Conservation (phyloP, 345 rosid genomes). For the Cardamine occulta region DNA sequence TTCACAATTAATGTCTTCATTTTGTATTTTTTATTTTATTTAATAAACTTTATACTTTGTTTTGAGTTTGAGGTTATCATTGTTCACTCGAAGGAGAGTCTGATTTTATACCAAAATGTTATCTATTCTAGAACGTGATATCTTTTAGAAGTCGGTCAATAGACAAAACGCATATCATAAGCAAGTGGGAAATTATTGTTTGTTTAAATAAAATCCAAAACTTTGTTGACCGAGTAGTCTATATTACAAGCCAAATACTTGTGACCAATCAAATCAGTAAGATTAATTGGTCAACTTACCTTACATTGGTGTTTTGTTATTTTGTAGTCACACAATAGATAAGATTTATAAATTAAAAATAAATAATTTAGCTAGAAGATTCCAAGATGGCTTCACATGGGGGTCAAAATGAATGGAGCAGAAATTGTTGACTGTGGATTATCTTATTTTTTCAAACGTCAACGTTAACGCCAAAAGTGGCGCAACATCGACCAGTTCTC, state of each 20-base stretch:
- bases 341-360: background rate
- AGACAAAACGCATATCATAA: conserved; percentile 18
- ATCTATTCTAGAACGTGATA: conserved; percentile 23
- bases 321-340: background rate
- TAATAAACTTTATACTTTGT: background rate
- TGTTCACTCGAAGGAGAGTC: background rate
- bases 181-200: conserved; percentile 8
- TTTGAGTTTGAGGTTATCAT: background rate
- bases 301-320: conserved; percentile 4
- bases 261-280: conserved; percentile 26
- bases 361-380: background rate
- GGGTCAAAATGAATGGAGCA: conserved; percentile 26
- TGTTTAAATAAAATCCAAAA: background rate
- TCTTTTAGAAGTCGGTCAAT: conserved; percentile 27
- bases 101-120: conserved; percentile 10
- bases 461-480: conserved; percentile 31
- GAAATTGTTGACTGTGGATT: conserved; percentile 35
- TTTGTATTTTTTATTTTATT: background rate
- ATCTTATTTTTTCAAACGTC: conserved; percentile 21
- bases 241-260: conserved; percentile 10
- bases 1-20: conserved; percentile 32
- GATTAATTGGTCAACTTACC: conserved; percentile 18
- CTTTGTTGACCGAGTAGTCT: conserved; percentile 7
- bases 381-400: conserved; percentile 30
- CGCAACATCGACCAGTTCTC: conserved; percentile 25